A percentile compares a stretch with the other conserved stretches of the same genome.
Conservation (phyloP, 2,329 filamentous ascomycete genomes). For the Fusarium humuli region DNA sequence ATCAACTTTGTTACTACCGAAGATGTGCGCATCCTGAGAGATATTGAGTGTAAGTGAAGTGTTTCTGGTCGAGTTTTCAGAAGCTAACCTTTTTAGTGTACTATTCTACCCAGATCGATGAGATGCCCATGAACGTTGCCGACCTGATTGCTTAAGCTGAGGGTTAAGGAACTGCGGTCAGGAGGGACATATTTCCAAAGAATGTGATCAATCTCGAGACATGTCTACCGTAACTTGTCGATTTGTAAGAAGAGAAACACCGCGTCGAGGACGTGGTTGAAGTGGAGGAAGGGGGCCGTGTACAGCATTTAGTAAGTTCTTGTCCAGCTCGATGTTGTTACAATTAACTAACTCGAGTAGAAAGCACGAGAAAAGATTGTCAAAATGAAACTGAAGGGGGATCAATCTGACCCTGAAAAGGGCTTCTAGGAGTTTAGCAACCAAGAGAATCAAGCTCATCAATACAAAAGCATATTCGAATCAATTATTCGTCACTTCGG, state of each 20-base stretch:
- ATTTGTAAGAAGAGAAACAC: neutral
- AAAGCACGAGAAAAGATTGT: constrained; percentile 25
- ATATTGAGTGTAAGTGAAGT: constrained; percentile 85
- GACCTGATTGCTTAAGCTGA: constrained; percentile 64
- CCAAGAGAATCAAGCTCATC: neutral
- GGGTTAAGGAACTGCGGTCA: neutral
- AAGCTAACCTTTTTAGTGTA: constrained; percentile 72
- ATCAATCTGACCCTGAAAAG: constrained; percentile 4
- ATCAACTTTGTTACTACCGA: constrained; percentile 99
- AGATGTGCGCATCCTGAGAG: constrained; percentile 94
- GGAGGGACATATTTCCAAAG: neutral
- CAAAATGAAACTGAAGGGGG: constrained; percentile 1
- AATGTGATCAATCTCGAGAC: neutral
- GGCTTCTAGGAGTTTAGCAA: constrained; percentile 1
- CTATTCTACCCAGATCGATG: constrained; percentile 96
- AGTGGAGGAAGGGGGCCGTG: constrained; percentile 50
- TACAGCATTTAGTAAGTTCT: constrained; percentile 40
- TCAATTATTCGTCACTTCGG: neutral
- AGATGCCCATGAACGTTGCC: constrained; percentile 97
- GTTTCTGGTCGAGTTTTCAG: neutral
- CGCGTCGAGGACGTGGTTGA: constrained; percentile 35
- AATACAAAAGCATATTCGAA: constrained; percentile 16
- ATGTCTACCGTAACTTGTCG: neutral
- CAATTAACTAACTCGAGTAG: neutral
- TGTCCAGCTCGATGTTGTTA: neutral